A percentile compares a stretch with the other conserved stretches of the same genome.
These are phyloP conservation scores for Trametes pubescens DNA, from an alignment of 1,284 basidiomycete genomes.

Conservation along the genomic window DNA sequence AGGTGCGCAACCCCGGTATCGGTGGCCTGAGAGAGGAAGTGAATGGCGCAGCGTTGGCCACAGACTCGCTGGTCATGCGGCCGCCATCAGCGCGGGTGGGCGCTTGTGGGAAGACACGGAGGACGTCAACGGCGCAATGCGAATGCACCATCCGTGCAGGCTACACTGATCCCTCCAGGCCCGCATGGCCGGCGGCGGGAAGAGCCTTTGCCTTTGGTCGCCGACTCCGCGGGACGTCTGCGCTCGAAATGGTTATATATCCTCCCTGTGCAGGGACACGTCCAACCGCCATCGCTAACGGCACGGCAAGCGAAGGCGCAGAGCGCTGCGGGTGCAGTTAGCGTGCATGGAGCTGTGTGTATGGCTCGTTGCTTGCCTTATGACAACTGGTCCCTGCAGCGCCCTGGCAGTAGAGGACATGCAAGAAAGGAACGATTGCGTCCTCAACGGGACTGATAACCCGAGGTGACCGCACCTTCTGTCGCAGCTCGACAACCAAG, in stretches of 20 bases:
- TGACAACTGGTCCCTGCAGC: background rate
- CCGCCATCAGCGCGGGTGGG: conserved; percentile 11
- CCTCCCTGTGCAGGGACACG: background rate
- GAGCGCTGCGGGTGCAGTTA: background rate
- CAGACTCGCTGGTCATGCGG: conserved; percentile 16
- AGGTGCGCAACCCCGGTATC: conserved; percentile 9
- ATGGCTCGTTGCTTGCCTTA: background rate
- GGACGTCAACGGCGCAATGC: background rate
- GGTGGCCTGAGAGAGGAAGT: conserved; percentile 4
- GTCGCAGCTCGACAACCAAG: background rate
- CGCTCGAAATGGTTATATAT: conserved; percentile 7
- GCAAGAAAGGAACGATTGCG: conserved; percentile 6
- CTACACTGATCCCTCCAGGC: background rate
- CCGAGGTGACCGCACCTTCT: background rate
- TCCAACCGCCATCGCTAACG: conserved; percentile 2
- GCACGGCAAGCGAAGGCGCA: conserved; percentile 1
- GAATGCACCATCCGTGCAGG: conserved; percentile 7
- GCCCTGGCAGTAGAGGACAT: background rate
- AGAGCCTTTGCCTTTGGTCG: conserved; percentile 18
- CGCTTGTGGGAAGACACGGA: conserved; percentile 7
- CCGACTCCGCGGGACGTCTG: background rate
- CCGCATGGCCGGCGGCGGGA: conserved; percentile 6
- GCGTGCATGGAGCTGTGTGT: background rate
- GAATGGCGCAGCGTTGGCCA: conserved; percentile 11
- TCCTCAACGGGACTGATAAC: conserved; percentile 10